Percentiles rank a stretch among this genome's conserved stretches.
These are phyloP conservation scores for Hyphopichia fennica DNA, from an alignment of 1,139 yeast genomes.

Conservation along the genomic window DNA sequence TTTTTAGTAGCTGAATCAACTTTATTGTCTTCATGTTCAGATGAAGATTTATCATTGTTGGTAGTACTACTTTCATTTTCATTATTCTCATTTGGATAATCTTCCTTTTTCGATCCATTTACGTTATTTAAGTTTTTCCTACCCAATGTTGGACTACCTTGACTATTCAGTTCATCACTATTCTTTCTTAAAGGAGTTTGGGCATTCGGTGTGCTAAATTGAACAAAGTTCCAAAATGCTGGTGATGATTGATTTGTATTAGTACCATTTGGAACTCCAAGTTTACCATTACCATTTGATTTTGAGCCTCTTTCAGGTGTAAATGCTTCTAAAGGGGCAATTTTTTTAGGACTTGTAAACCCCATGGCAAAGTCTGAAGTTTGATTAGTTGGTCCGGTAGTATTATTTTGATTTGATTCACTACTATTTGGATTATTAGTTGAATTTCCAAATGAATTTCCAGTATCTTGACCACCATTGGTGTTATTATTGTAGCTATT, in stretches of 20 bases:
- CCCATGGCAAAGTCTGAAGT: conserved; percentile 37
- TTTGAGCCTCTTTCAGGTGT: conserved; percentile 77
- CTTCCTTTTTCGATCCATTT: conserved; percentile 10
- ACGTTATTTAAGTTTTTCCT: conserved; percentile 20
- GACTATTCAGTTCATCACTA: conserved; percentile 38
- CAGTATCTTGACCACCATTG: background rate
- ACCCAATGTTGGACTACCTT: conserved; percentile 42
- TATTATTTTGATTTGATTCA: conserved; percentile 13
- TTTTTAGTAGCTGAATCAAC: conserved; percentile 50
- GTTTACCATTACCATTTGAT: conserved; percentile 16
- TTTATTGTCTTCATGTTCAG: conserved; percentile 43
- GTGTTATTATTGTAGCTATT: conserved; percentile 22
- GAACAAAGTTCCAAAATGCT: conserved; percentile 78
- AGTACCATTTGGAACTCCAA: conserved; percentile 19
- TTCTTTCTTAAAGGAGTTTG: conserved; percentile 45
- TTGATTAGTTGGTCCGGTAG: conserved; percentile 14
- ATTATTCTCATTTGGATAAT: conserved; percentile 1
- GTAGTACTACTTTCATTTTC: background rate
- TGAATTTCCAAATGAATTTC: conserved; percentile 5
- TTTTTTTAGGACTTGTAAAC: conserved; percentile 54
- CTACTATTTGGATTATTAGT: conserved; percentile 11
- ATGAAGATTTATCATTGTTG: background rate
- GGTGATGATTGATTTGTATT: conserved; percentile 58
- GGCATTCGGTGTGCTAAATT: conserved; percentile 67
- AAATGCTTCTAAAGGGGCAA: conserved; percentile 72